Evolutionary conservation across 129 eudicot species (phyloP), one percentile per base, ranked within the genome.

Genomic region (Mikania micrantha): DNA sequence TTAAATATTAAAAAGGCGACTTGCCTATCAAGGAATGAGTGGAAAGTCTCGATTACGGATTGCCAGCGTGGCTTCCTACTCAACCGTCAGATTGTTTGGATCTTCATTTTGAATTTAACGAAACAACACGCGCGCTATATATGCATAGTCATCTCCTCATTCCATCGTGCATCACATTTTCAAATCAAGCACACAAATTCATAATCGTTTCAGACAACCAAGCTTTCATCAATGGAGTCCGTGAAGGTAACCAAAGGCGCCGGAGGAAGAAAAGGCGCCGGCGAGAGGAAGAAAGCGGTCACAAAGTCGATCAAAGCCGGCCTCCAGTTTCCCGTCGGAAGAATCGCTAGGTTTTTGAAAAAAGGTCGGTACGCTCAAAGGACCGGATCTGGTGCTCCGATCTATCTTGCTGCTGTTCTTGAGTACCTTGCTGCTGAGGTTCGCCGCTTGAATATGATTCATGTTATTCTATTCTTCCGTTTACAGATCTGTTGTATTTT

Each of bases 231-330:
- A 17, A 60, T 59, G 76, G 69, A 72, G 47, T 7, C 36, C 7
- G 77, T 27, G 12, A 60, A 72, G 27, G 10, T 58, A 34, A 60
- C 69, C 2, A 60, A 72, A 1, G 77, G 61, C 19, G 77, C 65
- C 67, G 78, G 82, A n/a, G 78, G 78, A 31, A 56, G 78, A 44
- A 66, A 62, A 45, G 74, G 82, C 24, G 52, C 52, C 49, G 74
- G 74, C 3, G 73, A 57, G 12, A 16, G 82, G 21, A 78, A 78
- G 78, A 78, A 66, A 60, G 0, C 78, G 10, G 60, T 72, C 39
- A 44, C 82, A 9, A 73, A 73, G 42, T 78, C 74, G 0, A 48
- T 78, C 2, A 64, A 60, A 31, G 82, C 78, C 32, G 82, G 82
- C 4, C 73, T 45, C 66, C 67, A 42, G 50, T 78, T 56, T 50